phyloP scores from a whole-genome alignment of 352 stramenopile genomes.

The Phytophthora aleatoria region DNA sequence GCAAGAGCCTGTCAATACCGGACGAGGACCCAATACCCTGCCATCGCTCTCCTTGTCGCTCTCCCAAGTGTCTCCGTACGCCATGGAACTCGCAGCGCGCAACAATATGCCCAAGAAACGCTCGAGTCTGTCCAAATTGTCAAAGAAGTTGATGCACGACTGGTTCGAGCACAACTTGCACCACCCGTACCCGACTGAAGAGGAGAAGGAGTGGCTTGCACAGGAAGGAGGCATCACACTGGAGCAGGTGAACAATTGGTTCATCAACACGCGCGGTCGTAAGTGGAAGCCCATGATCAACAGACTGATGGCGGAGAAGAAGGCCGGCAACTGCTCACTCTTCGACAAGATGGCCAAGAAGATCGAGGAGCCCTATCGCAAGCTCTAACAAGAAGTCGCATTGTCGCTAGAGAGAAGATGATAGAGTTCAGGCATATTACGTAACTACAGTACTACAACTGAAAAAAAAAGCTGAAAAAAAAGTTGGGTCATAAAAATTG shows the following conservation, averaged over 20 bases:
- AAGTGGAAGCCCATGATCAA: slow-evolving; percentile 89
- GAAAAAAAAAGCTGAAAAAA: too few relatives aligned
- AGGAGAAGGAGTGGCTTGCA: slow-evolving; percentile 81
- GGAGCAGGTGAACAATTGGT: slow-evolving; percentile 91
- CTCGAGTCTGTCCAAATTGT: slow-evolving; percentile 73
- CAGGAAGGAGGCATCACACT: slow-evolving; percentile 74
- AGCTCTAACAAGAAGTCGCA: slow-evolving; percentile 9
- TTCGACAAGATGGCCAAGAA: slow-evolving; percentile 82
- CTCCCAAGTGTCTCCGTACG: slow-evolving; percentile 36
- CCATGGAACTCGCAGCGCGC: slow-evolving; percentile 38
- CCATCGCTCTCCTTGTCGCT: slow-evolving; percentile 29
- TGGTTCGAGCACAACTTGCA: slow-evolving; percentile 88
- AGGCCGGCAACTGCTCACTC: slow-evolving; percentile 58
- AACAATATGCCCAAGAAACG: slow-evolving; percentile 65
- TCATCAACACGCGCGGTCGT: slow-evolving; percentile 85
- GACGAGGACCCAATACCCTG: slow-evolving; percentile 1
- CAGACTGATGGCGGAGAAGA: slow-evolving; percentile 69
- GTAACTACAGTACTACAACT: too few relatives aligned
- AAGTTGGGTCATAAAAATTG: too few relatives aligned
- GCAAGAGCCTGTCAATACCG: background rate
- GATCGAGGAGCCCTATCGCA: slow-evolving; percentile 79
- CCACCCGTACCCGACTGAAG: slow-evolving; percentile 85
- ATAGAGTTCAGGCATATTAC: background rate
- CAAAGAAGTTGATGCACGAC: slow-evolving; percentile 72
- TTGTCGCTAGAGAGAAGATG: background rate